Percentiles rank a stretch among this genome's conserved stretches.
Evolutionary conservation across 805 yeast species (phyloP).

Genomic region (Phaffomyces antillensis): DNA sequence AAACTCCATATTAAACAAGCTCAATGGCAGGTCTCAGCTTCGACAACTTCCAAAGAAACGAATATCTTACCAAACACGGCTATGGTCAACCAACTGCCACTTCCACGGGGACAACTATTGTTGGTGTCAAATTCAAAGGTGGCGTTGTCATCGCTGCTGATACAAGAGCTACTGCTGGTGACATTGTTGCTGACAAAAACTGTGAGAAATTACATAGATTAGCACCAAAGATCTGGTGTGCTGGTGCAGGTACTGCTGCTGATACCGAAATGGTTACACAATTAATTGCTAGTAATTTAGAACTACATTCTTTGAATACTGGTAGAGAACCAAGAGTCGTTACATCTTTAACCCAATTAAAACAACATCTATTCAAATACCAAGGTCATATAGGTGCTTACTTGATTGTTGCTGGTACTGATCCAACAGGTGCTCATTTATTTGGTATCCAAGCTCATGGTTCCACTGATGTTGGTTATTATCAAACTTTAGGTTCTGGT

Average conservation of each 20-base stretch:
- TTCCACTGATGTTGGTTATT: slow-evolving; percentile 92
- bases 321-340: slow-evolving; percentile 89
- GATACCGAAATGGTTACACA: slow-evolving; percentile 98
- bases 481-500: slow-evolving; percentile 91
- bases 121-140: slow-evolving; percentile 85
- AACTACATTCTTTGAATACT: slow-evolving; percentile 78
- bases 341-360: slow-evolving; percentile 84
- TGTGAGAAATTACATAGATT: slow-evolving; percentile 91
- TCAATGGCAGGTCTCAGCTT: slow-evolving; percentile 85
- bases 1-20: neutral
- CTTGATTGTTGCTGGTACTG: slow-evolving; percentile 95
- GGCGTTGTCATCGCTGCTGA: slow-evolving; percentile 99
- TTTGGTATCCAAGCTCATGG: slow-evolving; percentile 97
- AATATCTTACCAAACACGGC: slow-evolving; percentile 63
- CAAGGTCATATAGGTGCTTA: slow-evolving; percentile 98
- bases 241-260: slow-evolving; percentile 99
- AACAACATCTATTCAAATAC: slow-evolving; percentile 92
- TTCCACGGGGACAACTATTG: slow-evolving; percentile 98
- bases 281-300: slow-evolving; percentile 82
- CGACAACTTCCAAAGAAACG: slow-evolving; percentile 90
- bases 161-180: slow-evolving; percentile 96
- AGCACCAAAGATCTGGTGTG: slow-evolving; percentile 95
- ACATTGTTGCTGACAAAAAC: slow-evolving; percentile 95
- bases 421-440: slow-evolving; percentile 92
- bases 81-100: slow-evolving; percentile 80